Evolutionary conservation across 225 moss, liverwort and hornwort genomes (phyloP), one percentile per base, ranked within the genome.

Genomic region (Lunularia cruciata): DNA sequence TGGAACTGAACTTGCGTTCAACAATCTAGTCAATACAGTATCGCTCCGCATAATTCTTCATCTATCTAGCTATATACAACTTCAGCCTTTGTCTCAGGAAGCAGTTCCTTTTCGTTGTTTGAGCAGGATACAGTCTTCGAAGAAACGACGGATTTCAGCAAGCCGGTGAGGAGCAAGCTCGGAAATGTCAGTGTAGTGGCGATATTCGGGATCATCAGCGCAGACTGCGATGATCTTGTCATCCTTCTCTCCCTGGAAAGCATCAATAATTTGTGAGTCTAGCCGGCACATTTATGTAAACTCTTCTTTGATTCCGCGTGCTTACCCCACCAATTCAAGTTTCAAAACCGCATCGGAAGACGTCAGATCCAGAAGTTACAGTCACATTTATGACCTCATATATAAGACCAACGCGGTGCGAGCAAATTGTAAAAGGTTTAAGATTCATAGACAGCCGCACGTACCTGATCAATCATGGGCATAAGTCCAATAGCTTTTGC

Each of bases 221-320:
- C 92, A 92, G 37, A 96, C 95, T 8, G 92, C 95, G 33, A 96
- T 96, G 26, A 96, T 96, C 78, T 96, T 96, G 72, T 96, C 95
- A 68, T 96, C 95, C 76, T 92, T 96, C 84, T 96, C 92, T 68
- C 95, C 92, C 87, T 91, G 77, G 33, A 13, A 46, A 8, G 33
- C 22, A 39, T 26, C 42, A 22, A 26, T 26, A 52, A 15, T 16
- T 30, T 6, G 7, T 4, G 31, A 33, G 32, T 34, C 34, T 35
- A 58, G 28, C 55, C 19, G 22, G n/a, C 16, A 14, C 16, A 6
- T 5, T 3, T 8, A 48, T 48, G 47, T 18, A 18, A 48, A 48
- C 6, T 48, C 47, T 19, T 18, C 47, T 18, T 48, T 48, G 46
- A 47, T 2, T 13, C 12, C 47, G 5, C 47, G 22, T 19, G 47